Percentiles rank a stretch among this genome's conserved stretches.
These are phyloP conservation scores for Glaciozyma antarctica DNA, from an alignment of 768 basidiomycete species.

Conservation along the genomic window DNA sequence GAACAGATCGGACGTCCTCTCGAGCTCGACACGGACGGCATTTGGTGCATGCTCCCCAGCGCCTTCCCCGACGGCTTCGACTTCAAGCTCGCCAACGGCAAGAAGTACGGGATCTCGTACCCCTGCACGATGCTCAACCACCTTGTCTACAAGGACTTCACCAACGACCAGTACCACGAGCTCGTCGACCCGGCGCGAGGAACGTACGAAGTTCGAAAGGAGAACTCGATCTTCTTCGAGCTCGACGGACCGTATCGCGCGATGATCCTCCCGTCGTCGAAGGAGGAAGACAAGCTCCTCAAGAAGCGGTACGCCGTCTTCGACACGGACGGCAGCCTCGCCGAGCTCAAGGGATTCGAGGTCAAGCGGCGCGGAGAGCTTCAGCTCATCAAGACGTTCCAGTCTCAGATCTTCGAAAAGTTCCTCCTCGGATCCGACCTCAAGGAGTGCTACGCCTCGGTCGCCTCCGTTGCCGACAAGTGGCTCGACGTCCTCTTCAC, in stretches of 20 bases:
- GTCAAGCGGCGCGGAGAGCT: constrained; percentile 95
- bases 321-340: constrained; percentile 93
- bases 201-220: constrained; percentile 72
- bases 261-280: constrained; percentile 97
- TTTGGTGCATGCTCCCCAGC: constrained; percentile 99
- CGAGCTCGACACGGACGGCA: constrained; percentile 96
- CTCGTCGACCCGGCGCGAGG: constrained; percentile 68
- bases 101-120: constrained; percentile 80
- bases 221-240: constrained; percentile 99
- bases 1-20: constrained; percentile 96
- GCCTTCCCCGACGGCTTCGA: constrained; percentile 95
- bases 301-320: constrained; percentile 99
- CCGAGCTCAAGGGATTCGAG: constrained; percentile 97
- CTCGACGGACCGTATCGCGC: constrained; percentile 96
- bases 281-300: constrained; percentile 94
- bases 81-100: constrained; percentile 80
- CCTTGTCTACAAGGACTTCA: constrained; percentile 87
- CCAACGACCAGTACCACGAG: constrained; percentile 96
- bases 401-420: constrained; percentile 94
- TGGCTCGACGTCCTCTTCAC: constrained; percentile 95
- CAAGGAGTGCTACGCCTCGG: constrained; percentile 88
- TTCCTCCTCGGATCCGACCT: constrained; percentile 88
- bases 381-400: constrained; percentile 98
- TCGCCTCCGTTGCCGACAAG: constrained; percentile 85
- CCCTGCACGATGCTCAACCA: constrained; percentile 99